phyloP scores from a whole-genome alignment of 2,329 filamentous ascomycete genomes.

The Cladosporium phlei region DNA sequence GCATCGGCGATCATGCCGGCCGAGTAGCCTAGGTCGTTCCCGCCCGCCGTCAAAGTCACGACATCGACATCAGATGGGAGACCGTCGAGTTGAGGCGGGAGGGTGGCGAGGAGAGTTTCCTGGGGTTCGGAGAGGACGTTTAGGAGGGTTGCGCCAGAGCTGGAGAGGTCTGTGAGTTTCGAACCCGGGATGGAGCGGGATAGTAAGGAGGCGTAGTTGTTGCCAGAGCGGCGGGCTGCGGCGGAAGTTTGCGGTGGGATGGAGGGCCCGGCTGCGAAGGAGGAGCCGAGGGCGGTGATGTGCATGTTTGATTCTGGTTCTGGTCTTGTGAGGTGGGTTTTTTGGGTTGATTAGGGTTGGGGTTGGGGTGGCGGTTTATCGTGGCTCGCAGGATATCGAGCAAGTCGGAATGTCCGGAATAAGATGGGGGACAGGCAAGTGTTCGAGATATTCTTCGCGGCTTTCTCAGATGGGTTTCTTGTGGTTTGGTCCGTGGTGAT shows the following conservation, averaged over 20 bases:
- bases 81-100: constrained; percentile 34
- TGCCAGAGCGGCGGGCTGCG: constrained; percentile 30
- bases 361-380: too few species aligned
- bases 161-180: constrained; percentile 22
- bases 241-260: constrained; percentile 32
- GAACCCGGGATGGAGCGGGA: constrained; percentile 29
- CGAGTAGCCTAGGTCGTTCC: constrained; percentile 39
- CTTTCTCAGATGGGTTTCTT: too few species aligned
- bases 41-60: constrained; percentile 36
- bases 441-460: too few species aligned
- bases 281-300: constrained; percentile 19
- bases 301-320: constrained; percentile 4
- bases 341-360: too few species aligned
- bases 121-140: constrained; percentile 37
- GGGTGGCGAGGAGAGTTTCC: constrained; percentile 20
- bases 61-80: constrained; percentile 34
- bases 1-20: constrained; percentile 32
- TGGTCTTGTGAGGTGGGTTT: too few species aligned
- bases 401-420: too few species aligned
- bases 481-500: too few species aligned
- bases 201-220: constrained; percentile 37
- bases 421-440: too few species aligned
- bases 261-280: constrained; percentile 29
- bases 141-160: constrained; percentile 37
- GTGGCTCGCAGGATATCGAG: too few species aligned